Percentiles rank a stretch among this genome's conserved stretches.
phyloP scores from a whole-genome alignment of 345 rosid genomes.

The Arabidopsis arenosa region DNA sequence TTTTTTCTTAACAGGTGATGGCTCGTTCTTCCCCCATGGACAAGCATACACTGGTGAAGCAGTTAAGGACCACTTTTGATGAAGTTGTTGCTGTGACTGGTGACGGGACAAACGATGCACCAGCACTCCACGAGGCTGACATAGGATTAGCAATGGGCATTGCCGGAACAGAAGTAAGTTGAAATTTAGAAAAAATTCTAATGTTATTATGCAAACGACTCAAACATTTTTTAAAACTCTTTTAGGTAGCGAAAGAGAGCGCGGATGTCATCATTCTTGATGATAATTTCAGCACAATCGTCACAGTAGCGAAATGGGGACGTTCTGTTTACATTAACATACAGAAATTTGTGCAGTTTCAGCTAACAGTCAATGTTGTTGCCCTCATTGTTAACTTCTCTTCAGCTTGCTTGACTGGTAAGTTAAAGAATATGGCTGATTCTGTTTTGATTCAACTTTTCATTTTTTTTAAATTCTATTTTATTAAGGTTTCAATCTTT shows the following conservation, averaged over 20 bases:
- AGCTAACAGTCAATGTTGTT: constrained; percentile 87
- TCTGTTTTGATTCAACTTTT: neutral
- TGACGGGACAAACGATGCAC: constrained; percentile 97
- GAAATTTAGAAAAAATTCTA: neutral
- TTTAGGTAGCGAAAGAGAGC: constrained; percentile 91
- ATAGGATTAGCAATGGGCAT: constrained; percentile 98
- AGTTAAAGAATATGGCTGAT: neutral
- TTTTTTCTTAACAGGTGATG: constrained; percentile 66
- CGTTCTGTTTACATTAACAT: constrained; percentile 90
- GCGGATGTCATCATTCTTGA: constrained; percentile 93
- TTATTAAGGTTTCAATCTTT: neutral
- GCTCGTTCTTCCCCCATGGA: constrained; percentile 95
- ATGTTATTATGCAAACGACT: neutral
- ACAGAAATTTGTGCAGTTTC: constrained; percentile 95
- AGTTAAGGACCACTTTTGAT: constrained; percentile 75
- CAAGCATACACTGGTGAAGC: constrained; percentile 85
- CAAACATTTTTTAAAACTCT: neutral
- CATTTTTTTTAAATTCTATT: no score
- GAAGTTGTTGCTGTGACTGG: constrained; percentile 94
- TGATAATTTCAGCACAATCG: constrained; percentile 92
- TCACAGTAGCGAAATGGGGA: constrained; percentile 93
- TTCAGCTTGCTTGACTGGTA: constrained; percentile 92
- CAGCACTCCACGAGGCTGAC: constrained; percentile 94
- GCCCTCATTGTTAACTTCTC: constrained; percentile 86
- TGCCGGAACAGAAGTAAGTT: constrained; percentile 86